Evolutionary conservation across 2,329 filamentous ascomycete genomes (phyloP).

Genomic region (Colletotrichum chlorophyti): DNA sequence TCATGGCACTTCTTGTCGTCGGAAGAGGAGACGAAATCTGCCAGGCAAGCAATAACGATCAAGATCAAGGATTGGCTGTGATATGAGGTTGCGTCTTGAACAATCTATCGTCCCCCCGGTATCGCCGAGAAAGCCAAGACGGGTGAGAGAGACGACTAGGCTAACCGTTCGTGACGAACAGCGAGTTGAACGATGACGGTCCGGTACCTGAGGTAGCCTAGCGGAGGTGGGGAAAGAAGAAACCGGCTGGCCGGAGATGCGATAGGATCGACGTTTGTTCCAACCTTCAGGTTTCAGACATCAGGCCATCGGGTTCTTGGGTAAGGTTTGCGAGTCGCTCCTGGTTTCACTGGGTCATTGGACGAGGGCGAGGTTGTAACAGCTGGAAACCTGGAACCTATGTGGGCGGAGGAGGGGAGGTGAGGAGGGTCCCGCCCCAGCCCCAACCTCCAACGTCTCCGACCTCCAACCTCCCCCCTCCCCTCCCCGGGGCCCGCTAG

Average conservation of each 20-base stretch:
- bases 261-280: constrained; percentile 21
- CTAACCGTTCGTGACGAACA: too few relatives aligned
- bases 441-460: not conserved
- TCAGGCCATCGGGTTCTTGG: constrained; percentile 29
- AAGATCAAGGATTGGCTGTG: constrained; percentile 6
- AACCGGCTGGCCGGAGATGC: not conserved
- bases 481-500: constrained; percentile 13
- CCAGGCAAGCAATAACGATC: constrained; percentile 11
- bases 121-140: not conserved
- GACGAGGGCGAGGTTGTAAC: constrained; percentile 9
- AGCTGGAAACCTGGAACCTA: constrained; percentile 2
- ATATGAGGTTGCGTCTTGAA: not conserved
- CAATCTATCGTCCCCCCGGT: constrained; percentile 10
- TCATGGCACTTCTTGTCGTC: constrained; percentile 3
- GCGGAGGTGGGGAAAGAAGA: too few relatives aligned
- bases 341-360: constrained; percentile 20
- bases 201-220: too few relatives aligned
- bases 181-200: constrained; percentile 10
- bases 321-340: constrained; percentile 21
- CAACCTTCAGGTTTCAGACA: constrained; percentile 30
- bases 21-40: constrained; percentile 7
- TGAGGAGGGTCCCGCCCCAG: not conserved
- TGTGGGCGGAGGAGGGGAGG: not conserved
- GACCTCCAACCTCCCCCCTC: not conserved
- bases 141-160: not conserved